Percentiles rank a stretch among this genome's conserved stretches.
phyloP scores from a whole-genome alignment of 768 basidiomycete genomes.

The Stropharia rugosoannulata region DNA sequence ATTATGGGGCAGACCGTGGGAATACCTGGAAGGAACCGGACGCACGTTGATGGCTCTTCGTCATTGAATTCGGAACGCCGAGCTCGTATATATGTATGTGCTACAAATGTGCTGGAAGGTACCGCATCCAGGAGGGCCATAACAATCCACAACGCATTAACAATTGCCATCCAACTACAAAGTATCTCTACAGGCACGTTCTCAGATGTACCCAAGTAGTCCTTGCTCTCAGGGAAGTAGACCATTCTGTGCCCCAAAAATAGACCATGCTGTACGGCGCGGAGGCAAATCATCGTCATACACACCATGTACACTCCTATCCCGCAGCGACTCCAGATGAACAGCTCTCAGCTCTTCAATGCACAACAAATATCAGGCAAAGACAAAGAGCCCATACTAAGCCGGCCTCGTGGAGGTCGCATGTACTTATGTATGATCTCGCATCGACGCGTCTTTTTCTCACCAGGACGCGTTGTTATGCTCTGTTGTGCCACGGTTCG shows the following conservation, averaged over 20 bases:
- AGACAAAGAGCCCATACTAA: not conserved
- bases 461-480: constrained; percentile 39
- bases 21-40: constrained; percentile 17
- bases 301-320: not conserved
- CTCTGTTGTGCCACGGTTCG: constrained; percentile 39
- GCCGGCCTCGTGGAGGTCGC: constrained; percentile 17
- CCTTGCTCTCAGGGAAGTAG: not conserved
- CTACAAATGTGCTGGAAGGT: no score
- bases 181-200: no score
- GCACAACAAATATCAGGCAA: not conserved
- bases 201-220: no score
- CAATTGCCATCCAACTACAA: no score
- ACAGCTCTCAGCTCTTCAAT: no score
- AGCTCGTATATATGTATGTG: not conserved
- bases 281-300: constrained; percentile 3
- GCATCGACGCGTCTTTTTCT: constrained; percentile 29
- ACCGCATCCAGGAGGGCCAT: no score
- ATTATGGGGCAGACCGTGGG: constrained; percentile 20
- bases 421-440: constrained; percentile 18
- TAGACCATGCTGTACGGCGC: not conserved
- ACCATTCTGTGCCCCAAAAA: not conserved
- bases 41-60: constrained; percentile 17
- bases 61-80: not conserved
- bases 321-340: no score
- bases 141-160: no score